Conservation (phyloP, 768 basidiomycete genomes). For the Amanita inopinata region DNA sequence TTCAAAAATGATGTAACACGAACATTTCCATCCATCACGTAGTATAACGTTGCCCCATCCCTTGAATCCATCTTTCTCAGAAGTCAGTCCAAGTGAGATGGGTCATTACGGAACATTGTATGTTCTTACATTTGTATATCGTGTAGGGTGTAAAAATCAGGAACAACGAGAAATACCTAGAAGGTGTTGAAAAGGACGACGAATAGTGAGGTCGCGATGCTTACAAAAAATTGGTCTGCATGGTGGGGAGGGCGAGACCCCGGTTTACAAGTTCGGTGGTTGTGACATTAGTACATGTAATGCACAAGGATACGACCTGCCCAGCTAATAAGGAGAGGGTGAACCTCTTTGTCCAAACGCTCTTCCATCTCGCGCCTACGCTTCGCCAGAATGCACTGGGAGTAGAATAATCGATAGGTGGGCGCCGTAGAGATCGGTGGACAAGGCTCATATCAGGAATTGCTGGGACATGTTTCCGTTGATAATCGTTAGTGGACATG, state of each 20-base stretch:
- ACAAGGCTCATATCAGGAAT: too few relatives aligned
- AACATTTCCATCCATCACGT: slow-evolving; percentile 85
- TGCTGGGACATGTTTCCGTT: background rate
- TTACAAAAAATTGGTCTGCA: slow-evolving; percentile 78
- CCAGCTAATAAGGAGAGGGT: slow-evolving; percentile 62
- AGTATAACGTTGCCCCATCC: slow-evolving; percentile 72
- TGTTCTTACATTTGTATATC: slow-evolving; percentile 69
- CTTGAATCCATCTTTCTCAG: slow-evolving; percentile 63
- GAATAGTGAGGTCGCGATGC: slow-evolving; percentile 18
- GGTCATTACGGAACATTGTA: background rate
- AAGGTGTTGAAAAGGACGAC: background rate
- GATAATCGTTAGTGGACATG: background rate
- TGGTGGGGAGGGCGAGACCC: slow-evolving; percentile 69
- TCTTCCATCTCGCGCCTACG: slow-evolving; percentile 50
- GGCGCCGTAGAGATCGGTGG: slow-evolving; percentile 25
- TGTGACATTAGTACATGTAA: slow-evolving; percentile 82
- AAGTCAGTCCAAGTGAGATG: background rate
- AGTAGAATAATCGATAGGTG: slow-evolving; percentile 63
- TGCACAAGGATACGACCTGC: slow-evolving; percentile 79
- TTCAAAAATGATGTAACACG: slow-evolving; percentile 14
- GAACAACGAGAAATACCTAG: slow-evolving; percentile 73
- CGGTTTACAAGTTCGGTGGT: slow-evolving; percentile 67
- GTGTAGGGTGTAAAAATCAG: slow-evolving; percentile 80
- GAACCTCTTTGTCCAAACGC: slow-evolving; percentile 74
- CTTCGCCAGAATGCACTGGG: slow-evolving; percentile 40